Conservation (phyloP, 1,284 basidiomycete species). For the Macrocystidia cucumis region DNA sequence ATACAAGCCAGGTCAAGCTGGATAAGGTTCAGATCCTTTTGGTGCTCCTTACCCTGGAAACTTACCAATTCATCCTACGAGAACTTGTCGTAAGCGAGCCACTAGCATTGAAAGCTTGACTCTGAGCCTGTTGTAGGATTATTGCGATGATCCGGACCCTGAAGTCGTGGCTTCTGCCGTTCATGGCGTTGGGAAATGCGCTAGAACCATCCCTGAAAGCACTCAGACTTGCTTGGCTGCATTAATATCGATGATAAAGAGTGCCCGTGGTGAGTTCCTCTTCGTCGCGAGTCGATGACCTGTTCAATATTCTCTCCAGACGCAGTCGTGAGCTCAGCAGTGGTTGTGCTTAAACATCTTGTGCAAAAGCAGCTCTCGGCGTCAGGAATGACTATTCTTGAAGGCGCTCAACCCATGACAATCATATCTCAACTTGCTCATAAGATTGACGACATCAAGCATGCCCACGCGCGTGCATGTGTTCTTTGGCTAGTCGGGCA, state of each 20-base stretch:
- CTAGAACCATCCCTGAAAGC: slow-evolving; percentile 58
- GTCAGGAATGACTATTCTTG: slow-evolving; percentile 16
- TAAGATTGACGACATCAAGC: slow-evolving; percentile 70
- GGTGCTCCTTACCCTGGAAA: slow-evolving; percentile 56
- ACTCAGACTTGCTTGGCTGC: slow-evolving; percentile 65
- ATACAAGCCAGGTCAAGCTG: slow-evolving; percentile 56
- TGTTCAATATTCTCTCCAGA: slow-evolving; percentile 31
- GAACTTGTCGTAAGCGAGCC: slow-evolving; percentile 76
- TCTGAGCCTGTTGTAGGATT: slow-evolving; percentile 44
- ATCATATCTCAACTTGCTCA: slow-evolving; percentile 74
- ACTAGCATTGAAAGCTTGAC: too few relatives aligned
- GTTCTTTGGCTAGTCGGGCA: slow-evolving; percentile 90
- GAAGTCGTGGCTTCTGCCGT: slow-evolving; percentile 66
- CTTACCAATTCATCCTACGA: slow-evolving; percentile 60
- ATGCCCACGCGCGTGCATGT: slow-evolving; percentile 75
- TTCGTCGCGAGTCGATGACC: background rate
- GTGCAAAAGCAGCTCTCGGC: slow-evolving; percentile 61
- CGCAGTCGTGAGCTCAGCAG: slow-evolving; percentile 66
- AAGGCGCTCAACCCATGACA: slow-evolving; percentile 43
- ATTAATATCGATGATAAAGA: slow-evolving; percentile 73
- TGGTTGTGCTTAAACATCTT: slow-evolving; percentile 79
- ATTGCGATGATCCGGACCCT: slow-evolving; percentile 67
- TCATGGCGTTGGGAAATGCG: slow-evolving; percentile 71
- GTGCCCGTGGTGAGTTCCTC: slow-evolving; percentile 49
- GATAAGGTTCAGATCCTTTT: slow-evolving; percentile 72